phyloP scores from a whole-genome alignment of 768 basidiomycete genomes.

The Hypsizygus marmoreus region DNA sequence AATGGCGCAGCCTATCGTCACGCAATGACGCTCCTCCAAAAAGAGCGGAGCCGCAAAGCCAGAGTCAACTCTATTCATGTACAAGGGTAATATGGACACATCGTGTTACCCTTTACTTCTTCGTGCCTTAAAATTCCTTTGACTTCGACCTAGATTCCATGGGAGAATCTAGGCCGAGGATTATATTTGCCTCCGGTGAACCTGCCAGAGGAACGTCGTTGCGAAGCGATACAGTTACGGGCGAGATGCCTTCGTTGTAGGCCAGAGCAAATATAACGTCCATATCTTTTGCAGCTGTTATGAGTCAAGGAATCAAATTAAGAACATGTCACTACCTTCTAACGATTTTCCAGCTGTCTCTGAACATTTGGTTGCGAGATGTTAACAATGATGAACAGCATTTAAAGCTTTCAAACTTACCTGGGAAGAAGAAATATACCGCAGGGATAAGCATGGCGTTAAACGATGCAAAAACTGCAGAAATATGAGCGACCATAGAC shows the following conservation, averaged over 20 bases:
- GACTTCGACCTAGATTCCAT: background rate
- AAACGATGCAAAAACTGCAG: constrained; percentile 50
- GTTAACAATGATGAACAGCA: background rate
- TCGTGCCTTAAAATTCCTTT: no score
- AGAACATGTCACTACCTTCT: constrained; percentile 35
- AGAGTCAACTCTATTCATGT: no score
- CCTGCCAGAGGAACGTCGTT: constrained; percentile 47
- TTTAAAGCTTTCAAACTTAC: constrained; percentile 13
- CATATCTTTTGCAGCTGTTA: constrained; percentile 33
- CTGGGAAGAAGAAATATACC: constrained; percentile 61
- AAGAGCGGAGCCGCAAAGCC: constrained; percentile 37
- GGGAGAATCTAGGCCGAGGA: constrained; percentile 33
- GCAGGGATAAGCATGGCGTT: constrained; percentile 59
- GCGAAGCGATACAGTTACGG: constrained; percentile 43
- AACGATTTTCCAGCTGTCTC: constrained; percentile 62
- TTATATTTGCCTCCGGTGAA: constrained; percentile 44
- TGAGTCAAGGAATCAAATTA: background rate
- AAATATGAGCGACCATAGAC: background rate
- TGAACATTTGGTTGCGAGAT: constrained; percentile 15
- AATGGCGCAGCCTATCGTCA: constrained; percentile 26
- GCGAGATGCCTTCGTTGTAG: constrained; percentile 44
- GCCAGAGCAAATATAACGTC: constrained; percentile 50
- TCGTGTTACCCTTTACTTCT: no score
- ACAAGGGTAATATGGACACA: no score
- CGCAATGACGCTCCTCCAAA: constrained; percentile 39